Evolutionary conservation across 257 asterid genomes (phyloP).

Genomic region (Pogostemon cablin): DNA sequence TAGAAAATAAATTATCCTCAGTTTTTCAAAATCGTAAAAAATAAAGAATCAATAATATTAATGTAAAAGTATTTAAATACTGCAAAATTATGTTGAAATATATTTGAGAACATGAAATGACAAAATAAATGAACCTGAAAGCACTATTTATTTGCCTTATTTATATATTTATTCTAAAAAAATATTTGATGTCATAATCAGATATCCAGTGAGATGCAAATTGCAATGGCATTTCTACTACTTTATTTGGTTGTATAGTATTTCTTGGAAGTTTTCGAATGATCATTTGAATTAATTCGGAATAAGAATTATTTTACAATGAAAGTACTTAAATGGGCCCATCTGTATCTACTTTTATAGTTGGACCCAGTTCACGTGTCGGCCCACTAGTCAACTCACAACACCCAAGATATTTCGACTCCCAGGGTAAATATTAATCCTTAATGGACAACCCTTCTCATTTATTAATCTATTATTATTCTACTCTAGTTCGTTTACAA

Average conservation of each 20-base stretch:
- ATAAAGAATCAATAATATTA: too few species aligned
- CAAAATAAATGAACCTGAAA: background rate
- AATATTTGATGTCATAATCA: background rate
- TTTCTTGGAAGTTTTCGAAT: background rate
- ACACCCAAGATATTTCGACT: background rate
- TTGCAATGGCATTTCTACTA: background rate
- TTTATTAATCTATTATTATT: too few species aligned
- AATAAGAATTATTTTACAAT: background rate
- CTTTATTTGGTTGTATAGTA: conserved; percentile 11
- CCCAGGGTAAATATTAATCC: too few species aligned
- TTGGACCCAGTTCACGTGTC: conserved; percentile 50
- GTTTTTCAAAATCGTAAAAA: too few species aligned
- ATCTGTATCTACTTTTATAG: conserved; percentile 29
- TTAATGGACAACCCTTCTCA: too few species aligned
- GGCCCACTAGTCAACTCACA: conserved; percentile 43
- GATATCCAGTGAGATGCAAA: background rate
- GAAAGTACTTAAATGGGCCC: conserved; percentile 28
- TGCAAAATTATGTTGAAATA: too few species aligned
- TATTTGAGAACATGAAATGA: too few species aligned
- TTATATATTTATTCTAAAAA: background rate
- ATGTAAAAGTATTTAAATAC: too few species aligned
- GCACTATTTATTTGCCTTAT: too few species aligned
- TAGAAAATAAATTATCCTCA: too few species aligned
- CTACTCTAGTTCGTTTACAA: too few species aligned
- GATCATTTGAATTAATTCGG: background rate